Evolutionary conservation across 306 rosid species (phyloP), one percentile per base, ranked within the genome.

Genomic region (Malus sylvestris): DNA sequence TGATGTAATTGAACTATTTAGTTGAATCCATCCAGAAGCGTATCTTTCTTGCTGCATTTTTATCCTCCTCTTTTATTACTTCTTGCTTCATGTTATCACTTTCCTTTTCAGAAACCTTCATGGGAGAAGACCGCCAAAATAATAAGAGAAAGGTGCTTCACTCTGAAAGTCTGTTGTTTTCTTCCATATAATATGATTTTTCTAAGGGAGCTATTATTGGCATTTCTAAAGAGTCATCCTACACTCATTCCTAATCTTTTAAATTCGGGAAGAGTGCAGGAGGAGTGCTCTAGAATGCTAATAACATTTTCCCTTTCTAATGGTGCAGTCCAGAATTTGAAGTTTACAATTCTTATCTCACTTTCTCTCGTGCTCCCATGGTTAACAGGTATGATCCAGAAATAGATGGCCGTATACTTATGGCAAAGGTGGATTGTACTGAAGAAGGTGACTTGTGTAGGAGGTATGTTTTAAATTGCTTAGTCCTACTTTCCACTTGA

Each of bases 51-150:
- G 55, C 35, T 27, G 4, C 2, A 4, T 33, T 35, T 33, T 8
- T 33, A 55, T 53, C 23, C 32, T 52, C 1, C 38, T 8, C 64
- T 12, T 71, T 10, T 33, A 20, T 9, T 38, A 13, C 58, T 72
- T 72, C 76, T 23, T 80, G 63, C 70, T 49, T 81, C 27, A n/a
- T 73, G 42, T 76, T 72, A 69, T 80, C 76, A 77, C 65, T 58
- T 38, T 38, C 42, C 38, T 1, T 38, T 38, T 75, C 92, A 94
- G 98, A 94, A 90, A 92, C 96, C 96, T 71, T 88, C 98, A 67
- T 94, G 98, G 98, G 98, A 94, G 86, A 94, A 89, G 89, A 84
- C 95, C 5, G 95, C 96, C 78, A 90, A 85, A 80, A 79, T 79
- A 72, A 87, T 89, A 33, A 84, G 85, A 89, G 96, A 94, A 82